Evolutionary conservation across 805 yeast genomes (phyloP), one percentile per base, ranked within the genome.

Genomic region (Candida corydali): DNA sequence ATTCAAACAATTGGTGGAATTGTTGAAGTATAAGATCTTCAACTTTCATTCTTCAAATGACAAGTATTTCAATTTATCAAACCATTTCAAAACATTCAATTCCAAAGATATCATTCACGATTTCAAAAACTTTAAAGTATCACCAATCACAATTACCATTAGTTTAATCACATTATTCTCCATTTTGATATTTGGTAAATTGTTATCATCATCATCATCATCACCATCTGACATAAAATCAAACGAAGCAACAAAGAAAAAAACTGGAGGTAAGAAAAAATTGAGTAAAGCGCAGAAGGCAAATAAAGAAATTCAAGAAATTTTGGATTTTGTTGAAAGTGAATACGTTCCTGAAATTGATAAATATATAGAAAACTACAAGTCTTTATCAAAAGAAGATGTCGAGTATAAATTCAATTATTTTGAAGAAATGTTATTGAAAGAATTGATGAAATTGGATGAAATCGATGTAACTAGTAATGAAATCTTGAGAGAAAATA

Each of bases 371-470:
- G 55, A 47, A 24, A 52, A 50, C 39, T 54, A 54, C 45, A 45
- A 50, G 32, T 20, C 37, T 2, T 56, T 59, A 50, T 45, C 45
- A 22, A 32, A 38, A 1, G 66, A 59, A 5, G 65, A 67, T 31
- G 52, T 57, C 24, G 55, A 58, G 40, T 81, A 76, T 54, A 72
- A 74, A 50, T 70, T 66, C 46, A 70, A 73, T 36, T 83, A 69
- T 52, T 78, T 67, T 54, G 82, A 79, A 48, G 94, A 84, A 55
- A 73, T 73, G 69, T 59, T 84, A 29, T 63, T 84, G 54, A 82
- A 82, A 52, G 69, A 80, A 43, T 57, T 83, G 45, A 70, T 84
- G 69, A 75, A 70, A 42, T 62, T 85, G 37, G 94, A 85, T 49
- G 79, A 75, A 3, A 65, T 85, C 24, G 83, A 80, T 42, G 68